Evolutionary conservation across 2,329 filamentous ascomycete genomes (phyloP), one percentile per base, ranked within the genome.

Genomic region (Microascus cirrosus): DNA sequence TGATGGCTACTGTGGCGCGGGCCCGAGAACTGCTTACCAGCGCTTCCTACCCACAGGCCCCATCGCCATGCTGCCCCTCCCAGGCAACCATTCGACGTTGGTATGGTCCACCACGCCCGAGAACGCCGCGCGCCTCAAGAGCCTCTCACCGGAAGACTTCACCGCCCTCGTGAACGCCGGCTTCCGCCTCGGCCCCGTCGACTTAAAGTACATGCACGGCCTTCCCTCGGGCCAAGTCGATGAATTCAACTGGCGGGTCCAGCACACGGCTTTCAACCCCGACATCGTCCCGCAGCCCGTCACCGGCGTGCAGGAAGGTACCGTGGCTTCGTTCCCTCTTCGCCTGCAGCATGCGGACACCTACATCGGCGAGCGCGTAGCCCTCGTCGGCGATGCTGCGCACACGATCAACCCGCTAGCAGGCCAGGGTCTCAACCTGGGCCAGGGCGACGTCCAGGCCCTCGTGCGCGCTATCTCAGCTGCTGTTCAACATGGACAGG

Each of bases 371-470:
- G 90, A 96, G 66, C 86, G 94, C n/a, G 78, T 96, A 10, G 94
- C 92, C 1, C 81, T 99, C 1, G 84, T 99, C 39, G 94, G 94
- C 60, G 94, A 99, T 63, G 94, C 94, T 1, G 94, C 94, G 8
- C 94, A 99, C 70, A 95, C 92, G 1, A 85, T 96, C 62, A 94
- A 99, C 70, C 94, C 94, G 0, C 84, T 99, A 3, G 94, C 90
- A 1, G 94, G 94, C 1, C 94, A 97, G 71, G 94, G 94, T 1
- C 78, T 99, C 15, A 99, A 99, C 68, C 88, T 95, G 65, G 94
- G 94, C 1, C 86, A 97, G 62, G 91, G 84, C 20, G 94, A 99
- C 68, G 88, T 94, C 0, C 85, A 90, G 65, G 87, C 87, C 57
- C 81, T 99, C 0, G 84, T 85, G 7, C 80, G 79, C 61, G 85